These are phyloP conservation scores for Sporothrix protearum DNA, from an alignment of 2,329 filamentous ascomycete species.

Conservation along the genomic window DNA sequence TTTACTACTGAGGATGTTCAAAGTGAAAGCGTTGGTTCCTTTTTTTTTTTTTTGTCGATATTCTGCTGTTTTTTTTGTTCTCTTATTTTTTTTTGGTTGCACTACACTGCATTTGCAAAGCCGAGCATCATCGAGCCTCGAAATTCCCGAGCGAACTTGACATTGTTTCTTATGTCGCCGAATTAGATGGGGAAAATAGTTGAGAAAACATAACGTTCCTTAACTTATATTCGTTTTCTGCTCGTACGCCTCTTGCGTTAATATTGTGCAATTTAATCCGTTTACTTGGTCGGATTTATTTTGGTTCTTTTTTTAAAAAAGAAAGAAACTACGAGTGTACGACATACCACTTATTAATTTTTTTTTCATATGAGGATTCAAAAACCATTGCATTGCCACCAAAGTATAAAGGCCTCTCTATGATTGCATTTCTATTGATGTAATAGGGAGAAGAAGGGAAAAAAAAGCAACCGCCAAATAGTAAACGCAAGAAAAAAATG, in stretches of 20 bases:
- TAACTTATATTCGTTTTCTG: neutral
- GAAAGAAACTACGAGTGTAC: too few relatives aligned
- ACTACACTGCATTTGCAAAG: neutral
- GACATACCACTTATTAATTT: too few relatives aligned
- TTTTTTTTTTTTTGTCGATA: neutral
- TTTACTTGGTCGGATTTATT: too few relatives aligned
- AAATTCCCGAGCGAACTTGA: neutral
- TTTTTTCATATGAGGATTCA: neutral
- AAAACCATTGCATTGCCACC: conserved; percentile 7
- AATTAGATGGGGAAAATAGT: neutral
- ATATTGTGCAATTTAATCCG: too few relatives aligned
- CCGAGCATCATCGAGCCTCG: neutral
- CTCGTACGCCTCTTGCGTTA: too few relatives aligned
- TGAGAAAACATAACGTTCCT: neutral
- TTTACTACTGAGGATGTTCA: neutral
- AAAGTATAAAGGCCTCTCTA: neutral
- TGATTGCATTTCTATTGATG: conserved; percentile 6
- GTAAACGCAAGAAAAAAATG: neutral
- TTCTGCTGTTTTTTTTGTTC: neutral
- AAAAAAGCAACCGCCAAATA: neutral
- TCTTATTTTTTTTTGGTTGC: too few relatives aligned
- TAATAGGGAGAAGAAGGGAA: neutral
- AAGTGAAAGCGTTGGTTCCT: neutral
- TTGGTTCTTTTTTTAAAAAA: too few relatives aligned
- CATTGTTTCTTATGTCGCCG: neutral